phyloP scores from a whole-genome alignment of 305 asterid species.

The Fraxinus sp. region DNA sequence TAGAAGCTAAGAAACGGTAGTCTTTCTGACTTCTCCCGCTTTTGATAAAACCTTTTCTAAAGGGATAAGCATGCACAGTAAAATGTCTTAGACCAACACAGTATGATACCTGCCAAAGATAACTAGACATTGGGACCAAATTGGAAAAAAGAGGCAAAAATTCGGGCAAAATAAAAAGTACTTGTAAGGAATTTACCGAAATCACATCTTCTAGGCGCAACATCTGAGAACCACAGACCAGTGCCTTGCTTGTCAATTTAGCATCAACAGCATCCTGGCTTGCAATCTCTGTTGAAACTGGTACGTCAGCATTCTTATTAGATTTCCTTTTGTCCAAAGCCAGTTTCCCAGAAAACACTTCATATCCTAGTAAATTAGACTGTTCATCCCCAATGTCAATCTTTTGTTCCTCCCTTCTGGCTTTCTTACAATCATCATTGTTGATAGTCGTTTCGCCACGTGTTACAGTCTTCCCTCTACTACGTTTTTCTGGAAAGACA shows the following conservation, averaged over 20 bases:
- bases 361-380: conserved; percentile 85
- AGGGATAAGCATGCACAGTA: conserved; percentile 88
- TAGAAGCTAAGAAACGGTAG: conserved; percentile 75
- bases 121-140: conserved; percentile 20
- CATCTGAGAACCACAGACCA: conserved; percentile 75
- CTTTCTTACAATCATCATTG: conserved; percentile 46
- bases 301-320: conserved; percentile 46
- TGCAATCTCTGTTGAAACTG: conserved; percentile 49
- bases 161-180: not conserved
- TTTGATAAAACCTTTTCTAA: conserved; percentile 52
- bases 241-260: conserved; percentile 85
- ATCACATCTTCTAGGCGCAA: conserved; percentile 75
- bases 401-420: conserved; percentile 61
- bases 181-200: conserved; percentile 54
- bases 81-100: conserved; percentile 86
- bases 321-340: conserved; percentile 54
- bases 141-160: conserved; percentile 18
- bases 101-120: conserved; percentile 72
- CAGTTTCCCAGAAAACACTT: conserved; percentile 78
- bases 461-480: conserved; percentile 58
- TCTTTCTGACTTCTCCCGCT: conserved; percentile 73
- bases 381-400: conserved; percentile 90
- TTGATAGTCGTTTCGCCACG: conserved; percentile 38
- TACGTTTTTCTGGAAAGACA: conserved; percentile 86
- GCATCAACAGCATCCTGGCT: conserved; percentile 64